Evolutionary conservation across 805 yeast species (phyloP).

Genomic region (Metschnikowia anglica): DNA sequence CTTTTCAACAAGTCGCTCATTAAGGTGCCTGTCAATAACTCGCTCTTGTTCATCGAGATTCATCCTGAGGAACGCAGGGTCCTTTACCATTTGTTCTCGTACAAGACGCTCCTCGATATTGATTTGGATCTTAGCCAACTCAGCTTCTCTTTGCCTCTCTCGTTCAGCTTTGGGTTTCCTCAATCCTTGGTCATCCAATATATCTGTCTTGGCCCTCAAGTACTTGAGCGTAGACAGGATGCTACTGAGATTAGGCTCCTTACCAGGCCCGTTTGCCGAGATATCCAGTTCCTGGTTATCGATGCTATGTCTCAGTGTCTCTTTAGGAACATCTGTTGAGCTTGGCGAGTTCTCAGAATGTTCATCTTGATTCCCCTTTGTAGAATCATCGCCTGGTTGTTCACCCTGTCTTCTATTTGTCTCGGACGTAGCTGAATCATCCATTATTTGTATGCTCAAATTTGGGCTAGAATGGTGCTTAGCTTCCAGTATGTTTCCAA

Average conservation of each 20-base stretch:
- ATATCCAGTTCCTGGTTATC: neutral
- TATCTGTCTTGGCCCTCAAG: conserved; percentile 8
- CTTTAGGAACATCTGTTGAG: too few species aligned
- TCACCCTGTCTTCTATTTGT: too few species aligned
- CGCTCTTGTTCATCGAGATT: conserved; percentile 31
- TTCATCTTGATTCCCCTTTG: too few species aligned
- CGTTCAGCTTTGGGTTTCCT: conserved; percentile 17
- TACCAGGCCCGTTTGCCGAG: neutral
- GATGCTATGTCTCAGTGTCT: too few species aligned
- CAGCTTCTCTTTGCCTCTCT: conserved; percentile 30
- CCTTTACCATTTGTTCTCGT: conserved; percentile 29
- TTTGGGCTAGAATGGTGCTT: neutral
- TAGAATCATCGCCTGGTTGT: too few species aligned
- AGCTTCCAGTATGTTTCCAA: conserved; percentile 8
- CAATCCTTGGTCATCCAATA: conserved; percentile 2
- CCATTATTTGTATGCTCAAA: too few species aligned
- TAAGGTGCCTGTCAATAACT: conserved; percentile 29
- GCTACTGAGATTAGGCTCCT: conserved; percentile 8
- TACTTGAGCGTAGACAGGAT: conserved; percentile 20
- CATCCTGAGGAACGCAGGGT: conserved; percentile 26
- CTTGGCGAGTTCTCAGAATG: too few species aligned
- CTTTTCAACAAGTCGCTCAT: conserved; percentile 28
- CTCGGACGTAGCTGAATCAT: too few species aligned
- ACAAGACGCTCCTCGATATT: conserved; percentile 36
- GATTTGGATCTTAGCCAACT: conserved; percentile 29